Percentiles rank a stretch among this genome's conserved stretches.
Evolutionary conservation across 495 filamentous ascomycete genomes (phyloP).

Genomic region (Penicillium odoratum): DNA sequence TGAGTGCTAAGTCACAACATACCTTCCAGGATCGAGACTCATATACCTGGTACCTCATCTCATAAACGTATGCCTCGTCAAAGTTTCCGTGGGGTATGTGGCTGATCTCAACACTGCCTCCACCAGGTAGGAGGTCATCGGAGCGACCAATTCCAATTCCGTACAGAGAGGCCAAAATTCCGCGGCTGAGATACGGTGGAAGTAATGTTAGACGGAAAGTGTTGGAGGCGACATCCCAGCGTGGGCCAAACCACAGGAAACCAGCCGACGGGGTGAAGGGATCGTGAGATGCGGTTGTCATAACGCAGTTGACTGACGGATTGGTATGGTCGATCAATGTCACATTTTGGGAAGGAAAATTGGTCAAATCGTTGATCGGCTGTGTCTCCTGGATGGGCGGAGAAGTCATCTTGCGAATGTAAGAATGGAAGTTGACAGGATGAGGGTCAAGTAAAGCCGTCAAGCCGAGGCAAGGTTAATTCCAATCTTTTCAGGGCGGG

Average conservation of each 20-base stretch:
- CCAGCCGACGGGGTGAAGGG: conserved; percentile 37
- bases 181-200: conserved; percentile 44
- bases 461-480: neutral
- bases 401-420: neutral
- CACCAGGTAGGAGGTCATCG: conserved; percentile 43
- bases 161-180: conserved; percentile 44
- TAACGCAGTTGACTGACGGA: conserved; percentile 39
- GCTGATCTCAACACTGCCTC: conserved; percentile 42
- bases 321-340: conserved; percentile 42
- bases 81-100: conserved; percentile 47
- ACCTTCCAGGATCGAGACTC: conserved; percentile 43
- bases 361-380: conserved; percentile 21
- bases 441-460: neutral
- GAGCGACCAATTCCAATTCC: conserved; percentile 42
- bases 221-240: conserved; percentile 45
- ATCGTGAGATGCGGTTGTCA: conserved; percentile 42
- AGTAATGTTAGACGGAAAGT: conserved; percentile 46
- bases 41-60: conserved; percentile 40
- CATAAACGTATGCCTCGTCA: conserved; percentile 42
- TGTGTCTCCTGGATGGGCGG: conserved; percentile 26
- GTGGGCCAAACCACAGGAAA: conserved; percentile 46
- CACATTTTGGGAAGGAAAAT: neutral
- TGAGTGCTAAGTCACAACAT: conserved; percentile 4
- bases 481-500: too few species aligned
- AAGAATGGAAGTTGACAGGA: neutral